Evolutionary conservation across 1,284 basidiomycete genomes (phyloP).

Genomic region (Rhodotorula sp.): DNA sequence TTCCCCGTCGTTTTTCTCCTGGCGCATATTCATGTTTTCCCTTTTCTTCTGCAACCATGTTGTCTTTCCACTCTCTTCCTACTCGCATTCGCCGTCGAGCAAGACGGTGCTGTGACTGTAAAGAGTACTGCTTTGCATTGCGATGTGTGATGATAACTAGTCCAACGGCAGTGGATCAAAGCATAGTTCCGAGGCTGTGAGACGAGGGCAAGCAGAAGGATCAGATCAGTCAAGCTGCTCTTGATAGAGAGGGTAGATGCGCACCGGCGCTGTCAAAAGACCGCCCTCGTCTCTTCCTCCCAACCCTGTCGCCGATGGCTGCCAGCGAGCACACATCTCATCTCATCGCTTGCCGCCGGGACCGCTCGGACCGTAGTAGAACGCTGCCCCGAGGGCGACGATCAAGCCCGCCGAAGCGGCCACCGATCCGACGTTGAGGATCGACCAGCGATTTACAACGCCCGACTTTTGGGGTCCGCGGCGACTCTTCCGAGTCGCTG

Average conservation of each 20-base stretch:
- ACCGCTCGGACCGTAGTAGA: constrained; percentile 38
- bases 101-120: no score
- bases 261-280: constrained; percentile 2
- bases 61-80: no score
- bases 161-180: constrained; percentile 10
- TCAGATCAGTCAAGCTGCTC: constrained; percentile 37
- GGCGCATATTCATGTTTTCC: no score
- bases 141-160: neutral
- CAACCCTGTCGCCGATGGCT: neutral
- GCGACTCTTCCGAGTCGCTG: neutral
- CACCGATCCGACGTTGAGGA: constrained; percentile 27
- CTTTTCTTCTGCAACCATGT: no score
- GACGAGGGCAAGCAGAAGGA: neutral
- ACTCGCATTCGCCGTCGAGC: no score
- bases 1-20: no score
- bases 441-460: constrained; percentile 21
- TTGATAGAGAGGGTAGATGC: neutral
- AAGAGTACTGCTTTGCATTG: neutral
- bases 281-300: neutral
- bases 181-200: constrained; percentile 42
- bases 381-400: constrained; percentile 27
- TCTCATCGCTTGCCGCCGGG: constrained; percentile 24
- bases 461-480: neutral
- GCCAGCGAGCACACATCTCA: neutral
- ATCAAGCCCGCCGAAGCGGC: constrained; percentile 30